A percentile compares a stretch with the other conserved stretches of the same genome.
These are phyloP conservation scores for Lasiosphaeria hispida DNA, from an alignment of 495 filamentous ascomycete species.

Conservation along the genomic window DNA sequence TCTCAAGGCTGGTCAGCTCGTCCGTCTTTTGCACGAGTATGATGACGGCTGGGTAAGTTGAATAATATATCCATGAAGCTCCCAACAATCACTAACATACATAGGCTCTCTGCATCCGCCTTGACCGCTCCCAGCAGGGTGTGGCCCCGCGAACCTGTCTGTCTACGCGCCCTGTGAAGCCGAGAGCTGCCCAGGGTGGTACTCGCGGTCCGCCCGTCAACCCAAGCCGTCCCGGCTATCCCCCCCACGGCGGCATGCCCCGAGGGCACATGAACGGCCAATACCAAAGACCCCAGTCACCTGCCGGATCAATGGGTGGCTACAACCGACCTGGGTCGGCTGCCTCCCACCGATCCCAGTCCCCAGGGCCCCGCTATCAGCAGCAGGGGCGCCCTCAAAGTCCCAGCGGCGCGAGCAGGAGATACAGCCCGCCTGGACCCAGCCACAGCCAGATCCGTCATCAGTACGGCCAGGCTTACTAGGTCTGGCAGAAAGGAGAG, in stretches of 20 bases:
- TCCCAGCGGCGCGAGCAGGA: slow-evolving; percentile 35
- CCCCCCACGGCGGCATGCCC: neutral
- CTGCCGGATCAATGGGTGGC: slow-evolving; percentile 29
- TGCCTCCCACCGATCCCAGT: neutral
- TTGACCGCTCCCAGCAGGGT: slow-evolving; percentile 88
- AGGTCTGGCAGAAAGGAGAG: neutral
- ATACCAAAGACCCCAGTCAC: slow-evolving; percentile 14
- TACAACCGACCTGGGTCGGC: slow-evolving; percentile 32
- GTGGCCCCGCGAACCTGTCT: slow-evolving; percentile 92
- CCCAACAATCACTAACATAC: slow-evolving; percentile 38
- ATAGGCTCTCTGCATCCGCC: slow-evolving; percentile 83
- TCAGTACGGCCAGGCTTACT: slow-evolving; percentile 48
- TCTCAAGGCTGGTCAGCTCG: slow-evolving; percentile 73
- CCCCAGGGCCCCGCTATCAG: slow-evolving; percentile 21
- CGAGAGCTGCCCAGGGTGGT: slow-evolving; percentile 31
- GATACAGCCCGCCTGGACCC: slow-evolving; percentile 54
- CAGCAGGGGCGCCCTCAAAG: slow-evolving; percentile 31
- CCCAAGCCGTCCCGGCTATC: slow-evolving; percentile 14
- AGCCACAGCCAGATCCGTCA: slow-evolving; percentile 56
- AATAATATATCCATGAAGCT: neutral
- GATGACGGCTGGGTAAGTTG: slow-evolving; percentile 94
- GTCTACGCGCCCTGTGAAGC: slow-evolving; percentile 88
- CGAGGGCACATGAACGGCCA: slow-evolving; percentile 1
- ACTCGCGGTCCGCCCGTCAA: slow-evolving; percentile 26
- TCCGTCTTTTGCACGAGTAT: slow-evolving; percentile 90